phyloP scores from a whole-genome alignment of 2,329 filamentous ascomycete species.

The Phialocephala sp. region DNA sequence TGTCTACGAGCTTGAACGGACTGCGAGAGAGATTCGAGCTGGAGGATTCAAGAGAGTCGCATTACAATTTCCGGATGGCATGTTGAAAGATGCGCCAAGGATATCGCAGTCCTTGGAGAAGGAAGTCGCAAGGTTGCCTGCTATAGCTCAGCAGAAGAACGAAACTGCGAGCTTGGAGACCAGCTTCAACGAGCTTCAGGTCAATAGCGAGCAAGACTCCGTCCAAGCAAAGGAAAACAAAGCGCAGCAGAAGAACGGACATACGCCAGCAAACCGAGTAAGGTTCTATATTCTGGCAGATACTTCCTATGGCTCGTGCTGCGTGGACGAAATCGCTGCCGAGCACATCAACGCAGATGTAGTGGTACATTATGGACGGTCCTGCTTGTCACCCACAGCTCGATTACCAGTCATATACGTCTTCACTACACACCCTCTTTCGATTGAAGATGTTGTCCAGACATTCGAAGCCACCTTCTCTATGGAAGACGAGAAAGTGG shows the following conservation, averaged over 20 bases:
- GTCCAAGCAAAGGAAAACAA: too few relatives aligned
- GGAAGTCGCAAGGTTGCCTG: slow-evolving; percentile 47
- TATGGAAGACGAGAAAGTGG: slow-evolving; percentile 61
- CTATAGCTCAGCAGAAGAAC: not conserved
- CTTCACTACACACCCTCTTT: slow-evolving; percentile 77
- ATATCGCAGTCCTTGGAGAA: slow-evolving; percentile 72
- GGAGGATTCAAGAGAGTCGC: slow-evolving; percentile 79
- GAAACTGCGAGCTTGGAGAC: slow-evolving; percentile 25
- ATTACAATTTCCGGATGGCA: slow-evolving; percentile 93
- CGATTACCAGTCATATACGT: slow-evolving; percentile 88
- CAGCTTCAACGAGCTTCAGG: slow-evolving; percentile 29
- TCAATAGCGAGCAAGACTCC: too few relatives aligned
- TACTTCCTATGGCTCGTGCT: slow-evolving; percentile 96
- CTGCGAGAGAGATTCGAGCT: slow-evolving; percentile 74
- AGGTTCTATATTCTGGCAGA: slow-evolving; percentile 85
- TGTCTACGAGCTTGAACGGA: slow-evolving; percentile 86
- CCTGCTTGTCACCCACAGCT: slow-evolving; percentile 89
- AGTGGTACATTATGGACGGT: slow-evolving; percentile 91
- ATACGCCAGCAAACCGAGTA: slow-evolving; percentile 41
- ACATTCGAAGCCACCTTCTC: slow-evolving; percentile 74
- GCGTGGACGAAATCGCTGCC: slow-evolving; percentile 94
- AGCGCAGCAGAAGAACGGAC: too few relatives aligned
- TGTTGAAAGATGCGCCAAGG: slow-evolving; percentile 84
- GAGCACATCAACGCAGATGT: slow-evolving; percentile 91
- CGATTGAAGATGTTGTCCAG: slow-evolving; percentile 58